These are phyloP conservation scores for Tetrahymena elliotti DNA, from an alignment of 73 alveolate species.

Conservation along the genomic window DNA sequence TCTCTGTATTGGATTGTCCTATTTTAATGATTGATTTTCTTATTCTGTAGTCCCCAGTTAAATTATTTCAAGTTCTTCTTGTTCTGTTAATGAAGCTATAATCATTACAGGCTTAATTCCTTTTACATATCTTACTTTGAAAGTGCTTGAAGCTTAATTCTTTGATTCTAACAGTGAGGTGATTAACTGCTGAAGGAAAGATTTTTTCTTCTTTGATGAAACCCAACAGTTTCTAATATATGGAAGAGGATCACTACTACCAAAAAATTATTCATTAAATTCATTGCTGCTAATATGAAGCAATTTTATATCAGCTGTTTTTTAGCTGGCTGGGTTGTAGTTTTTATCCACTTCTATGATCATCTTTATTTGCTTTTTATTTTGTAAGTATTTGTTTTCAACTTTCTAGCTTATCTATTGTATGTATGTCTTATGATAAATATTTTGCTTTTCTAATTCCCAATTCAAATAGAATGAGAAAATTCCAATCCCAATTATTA, in stretches of 20 bases:
- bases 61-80: background rate
- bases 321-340: background rate
- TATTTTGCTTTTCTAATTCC: background rate
- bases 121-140: background rate
- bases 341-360: background rate
- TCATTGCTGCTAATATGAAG: background rate
- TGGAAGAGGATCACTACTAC: background rate
- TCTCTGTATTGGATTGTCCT: background rate
- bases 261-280: background rate
- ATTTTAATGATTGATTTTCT: background rate
- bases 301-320: background rate
- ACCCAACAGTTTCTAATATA: background rate
- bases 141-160: background rate
- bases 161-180: background rate
- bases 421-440: background rate
- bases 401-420: background rate
- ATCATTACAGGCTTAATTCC: background rate
- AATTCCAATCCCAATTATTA: background rate
- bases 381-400: background rate
- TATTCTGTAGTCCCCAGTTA: background rate
- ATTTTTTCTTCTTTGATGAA: background rate
- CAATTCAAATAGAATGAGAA: background rate
- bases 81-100: background rate
- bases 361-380: background rate
- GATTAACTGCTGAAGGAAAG: background rate